These are phyloP conservation scores for Phytopythium helicoides DNA, from an alignment of 352 stramenopile genomes.

Conservation along the genomic window DNA sequence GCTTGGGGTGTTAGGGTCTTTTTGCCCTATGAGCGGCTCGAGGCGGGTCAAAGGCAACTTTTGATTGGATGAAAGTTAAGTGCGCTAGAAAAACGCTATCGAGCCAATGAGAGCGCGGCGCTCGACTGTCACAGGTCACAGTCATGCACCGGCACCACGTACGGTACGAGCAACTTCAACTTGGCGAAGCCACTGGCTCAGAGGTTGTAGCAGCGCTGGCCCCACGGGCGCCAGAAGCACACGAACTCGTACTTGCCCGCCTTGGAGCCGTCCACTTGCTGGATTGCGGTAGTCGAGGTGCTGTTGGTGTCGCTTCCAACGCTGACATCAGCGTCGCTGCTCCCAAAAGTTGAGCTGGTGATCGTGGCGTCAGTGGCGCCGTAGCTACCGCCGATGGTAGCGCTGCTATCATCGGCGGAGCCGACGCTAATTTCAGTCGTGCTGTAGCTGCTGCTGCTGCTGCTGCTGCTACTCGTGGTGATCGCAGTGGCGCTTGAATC, in stretches of 20 bases:
- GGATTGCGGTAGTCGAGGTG: neutral
- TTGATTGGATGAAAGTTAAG: slow-evolving; percentile 12
- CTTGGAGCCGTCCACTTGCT: too few relatives aligned
- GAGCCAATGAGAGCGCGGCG: slow-evolving; percentile 7
- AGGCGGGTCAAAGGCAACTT: too few relatives aligned
- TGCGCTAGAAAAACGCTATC: slow-evolving; percentile 5
- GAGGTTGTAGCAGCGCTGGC: neutral
- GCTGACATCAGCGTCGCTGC: neutral
- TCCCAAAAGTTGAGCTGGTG: too few relatives aligned
- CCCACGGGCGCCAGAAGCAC: slow-evolving; percentile 1
- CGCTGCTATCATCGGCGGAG: neutral
- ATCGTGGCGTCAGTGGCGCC: neutral
- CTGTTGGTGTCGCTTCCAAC: neutral
- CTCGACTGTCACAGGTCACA: slow-evolving; percentile 1
- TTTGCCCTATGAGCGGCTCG: too few relatives aligned
- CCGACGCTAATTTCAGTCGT: too few relatives aligned
- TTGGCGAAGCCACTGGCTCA: neutral
- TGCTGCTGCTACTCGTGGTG: too few relatives aligned
- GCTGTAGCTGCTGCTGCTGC: too few relatives aligned
- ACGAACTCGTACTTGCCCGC: neutral
- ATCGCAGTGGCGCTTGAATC: too few relatives aligned
- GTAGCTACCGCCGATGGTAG: neutral
- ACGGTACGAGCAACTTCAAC: neutral
- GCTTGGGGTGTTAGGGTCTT: neutral
- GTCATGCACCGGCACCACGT: too few relatives aligned